Conservation (phyloP, 2,329 filamentous ascomycete species). For the Monilinia fructicola region DNA sequence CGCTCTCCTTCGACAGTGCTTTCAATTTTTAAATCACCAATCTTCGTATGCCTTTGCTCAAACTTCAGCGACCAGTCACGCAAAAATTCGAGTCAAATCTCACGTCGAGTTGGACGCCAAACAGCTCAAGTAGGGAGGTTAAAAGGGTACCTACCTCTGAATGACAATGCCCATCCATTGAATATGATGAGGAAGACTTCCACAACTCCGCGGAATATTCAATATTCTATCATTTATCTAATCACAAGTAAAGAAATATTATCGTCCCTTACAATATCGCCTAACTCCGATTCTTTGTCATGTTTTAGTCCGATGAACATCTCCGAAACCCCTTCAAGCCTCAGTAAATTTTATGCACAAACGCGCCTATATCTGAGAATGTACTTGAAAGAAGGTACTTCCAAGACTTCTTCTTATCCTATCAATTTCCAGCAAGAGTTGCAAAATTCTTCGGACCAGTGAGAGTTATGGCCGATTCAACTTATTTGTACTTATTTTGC, state of each 20-base stretch:
- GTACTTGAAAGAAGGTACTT: neutral
- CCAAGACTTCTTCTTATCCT: neutral
- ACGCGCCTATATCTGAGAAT: neutral
- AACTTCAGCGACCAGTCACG: too few relatives aligned
- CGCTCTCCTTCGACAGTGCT: too few relatives aligned
- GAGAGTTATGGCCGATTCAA: constrained; percentile 2
- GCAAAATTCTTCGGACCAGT: neutral
- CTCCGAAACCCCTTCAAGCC: constrained; percentile 19
- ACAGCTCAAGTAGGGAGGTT: too few relatives aligned
- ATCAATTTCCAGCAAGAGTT: constrained; percentile 7
- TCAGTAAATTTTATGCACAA: neutral
- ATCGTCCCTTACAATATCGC: constrained; percentile 8
- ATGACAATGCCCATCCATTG: neutral
- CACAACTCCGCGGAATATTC: constrained; percentile 9
- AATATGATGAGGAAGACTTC: neutral
- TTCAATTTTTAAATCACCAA: too few relatives aligned
- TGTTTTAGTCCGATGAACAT: constrained; percentile 20
- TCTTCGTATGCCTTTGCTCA: too few relatives aligned
- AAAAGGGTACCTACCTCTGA: neutral
- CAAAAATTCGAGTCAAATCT: too few relatives aligned
- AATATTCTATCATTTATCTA: neutral
- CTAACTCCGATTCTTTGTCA: constrained; percentile 21
- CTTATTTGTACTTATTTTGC: neutral
- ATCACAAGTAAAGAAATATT: neutral
- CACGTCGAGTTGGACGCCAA: too few relatives aligned